Percentiles rank a stretch among this genome's conserved stretches.
phyloP scores from a whole-genome alignment of 169 alveolate species.

The Cryptosporidium felis region DNA sequence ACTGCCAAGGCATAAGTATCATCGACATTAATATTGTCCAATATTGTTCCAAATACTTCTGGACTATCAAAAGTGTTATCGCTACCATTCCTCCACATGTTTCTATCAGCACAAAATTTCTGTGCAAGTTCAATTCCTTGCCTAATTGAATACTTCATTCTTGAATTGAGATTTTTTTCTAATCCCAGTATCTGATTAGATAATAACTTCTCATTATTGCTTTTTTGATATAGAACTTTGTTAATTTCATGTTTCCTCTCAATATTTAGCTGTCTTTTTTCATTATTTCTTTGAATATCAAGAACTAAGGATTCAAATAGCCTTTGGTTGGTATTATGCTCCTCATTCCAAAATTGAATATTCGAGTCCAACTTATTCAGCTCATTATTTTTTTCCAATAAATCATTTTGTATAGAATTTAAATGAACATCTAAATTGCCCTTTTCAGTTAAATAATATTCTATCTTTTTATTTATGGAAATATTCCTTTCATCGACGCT shows the following conservation, averaged over 20 bases:
- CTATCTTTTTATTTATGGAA: conserved; percentile 2
- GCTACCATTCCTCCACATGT: background rate
- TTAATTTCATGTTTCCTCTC: conserved; percentile 51
- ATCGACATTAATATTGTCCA: conserved; percentile 47
- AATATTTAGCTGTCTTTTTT: background rate
- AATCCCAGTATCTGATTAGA: background rate
- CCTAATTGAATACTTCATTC: conserved; percentile 19
- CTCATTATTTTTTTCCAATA: conserved; percentile 1
- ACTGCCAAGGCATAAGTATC: conserved; percentile 41
- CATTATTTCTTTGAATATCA: background rate
- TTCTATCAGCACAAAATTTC: background rate
- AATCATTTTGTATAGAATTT: background rate
- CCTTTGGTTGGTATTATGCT: background rate
- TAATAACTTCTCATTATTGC: background rate
- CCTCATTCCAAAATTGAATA: conserved; percentile 8
- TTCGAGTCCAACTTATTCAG: background rate
- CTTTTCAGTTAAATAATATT: background rate
- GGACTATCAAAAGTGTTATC: background rate
- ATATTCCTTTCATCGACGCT: conserved; percentile 17
- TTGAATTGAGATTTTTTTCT: background rate
- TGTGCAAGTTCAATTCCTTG: conserved; percentile 26
- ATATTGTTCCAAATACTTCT: conserved; percentile 17
- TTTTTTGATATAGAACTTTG: conserved; percentile 4
- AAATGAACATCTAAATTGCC: conserved; percentile 9
- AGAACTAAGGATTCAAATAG: background rate